A percentile compares a stretch with the other conserved stretches of the same genome.
phyloP scores from a whole-genome alignment of 2,329 filamentous ascomycete species.

The Mycosphaerella arachidis region DNA sequence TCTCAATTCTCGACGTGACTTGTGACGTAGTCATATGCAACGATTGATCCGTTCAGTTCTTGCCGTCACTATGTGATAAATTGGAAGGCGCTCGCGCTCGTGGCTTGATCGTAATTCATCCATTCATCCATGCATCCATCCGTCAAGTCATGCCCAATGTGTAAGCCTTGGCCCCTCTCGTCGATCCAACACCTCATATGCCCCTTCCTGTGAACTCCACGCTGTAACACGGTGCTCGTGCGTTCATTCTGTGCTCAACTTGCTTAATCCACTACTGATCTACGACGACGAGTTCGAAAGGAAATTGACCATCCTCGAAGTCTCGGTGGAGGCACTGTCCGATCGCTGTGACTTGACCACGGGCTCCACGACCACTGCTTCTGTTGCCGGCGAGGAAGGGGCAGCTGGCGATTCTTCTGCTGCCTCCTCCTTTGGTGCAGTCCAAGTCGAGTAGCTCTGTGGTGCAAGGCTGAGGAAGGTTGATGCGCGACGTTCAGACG shows the following conservation, averaged over 20 bases:
- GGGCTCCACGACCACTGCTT: slow-evolving; percentile 6
- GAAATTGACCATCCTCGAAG: slow-evolving; percentile 8
- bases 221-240: background rate
- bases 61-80: too few relatives aligned
- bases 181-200: too few relatives aligned
- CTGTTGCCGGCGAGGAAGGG: background rate
- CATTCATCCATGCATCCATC: too few relatives aligned
- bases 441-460: slow-evolving; percentile 15
- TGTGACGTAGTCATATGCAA: too few relatives aligned
- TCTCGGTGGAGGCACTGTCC: slow-evolving; percentile 14
- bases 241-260: too few relatives aligned
- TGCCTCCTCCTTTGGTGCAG: slow-evolving; percentile 11
- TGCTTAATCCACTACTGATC: background rate
- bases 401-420: background rate
- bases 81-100: too few relatives aligned
- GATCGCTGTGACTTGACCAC: slow-evolving; percentile 18
- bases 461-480: slow-evolving; percentile 21
- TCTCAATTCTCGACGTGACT: too few relatives aligned
- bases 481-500: slow-evolving; percentile 14
- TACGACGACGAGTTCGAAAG: slow-evolving; percentile 14
- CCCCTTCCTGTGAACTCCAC: background rate
- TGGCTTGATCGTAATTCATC: too few relatives aligned
- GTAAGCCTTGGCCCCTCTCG: too few relatives aligned
- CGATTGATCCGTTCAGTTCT: too few relatives aligned
- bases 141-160: background rate